Evolutionary conservation across 2,329 filamentous ascomycete genomes (phyloP), one percentile per base, ranked within the genome.

Genomic region (Alternaria viburni): DNA sequence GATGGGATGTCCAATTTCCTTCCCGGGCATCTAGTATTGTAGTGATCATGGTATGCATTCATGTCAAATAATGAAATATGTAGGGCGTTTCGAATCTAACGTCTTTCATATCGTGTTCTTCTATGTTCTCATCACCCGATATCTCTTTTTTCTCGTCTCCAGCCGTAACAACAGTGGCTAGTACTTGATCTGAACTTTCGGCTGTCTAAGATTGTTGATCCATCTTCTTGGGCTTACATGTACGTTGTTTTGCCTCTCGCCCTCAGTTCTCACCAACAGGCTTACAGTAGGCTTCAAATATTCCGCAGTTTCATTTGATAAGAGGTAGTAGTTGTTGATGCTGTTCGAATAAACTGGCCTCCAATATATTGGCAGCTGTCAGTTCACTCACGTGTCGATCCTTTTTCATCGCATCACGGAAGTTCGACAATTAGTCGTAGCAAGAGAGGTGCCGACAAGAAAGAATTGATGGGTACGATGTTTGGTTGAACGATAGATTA

Each of bases 91-190:
- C 7, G 32, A 4, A 4, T 41, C 15, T 5, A 5, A 4, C 9
- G 15, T 5, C 15, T 2, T 41, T 10, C 7, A n/a, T 41, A 4
- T 1, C 15, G 9, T 4, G 4, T n/a, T 9, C 2, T 1, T n/a
- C 15, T 41, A 41, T 1, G 2, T 41, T 41, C 15, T 41, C 32
- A 36, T 36, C 15, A n/a, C 32, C 0, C 2, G 1, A 1, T 41
- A 4, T 41, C 32, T 41, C 32, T n/a, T 41, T n/a, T 8, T n/a
- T 10, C 32, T n/a, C 8, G 32, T 41, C 8, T n/a, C 3, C 8
- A 41, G 15, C 8, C n/a, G 4, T 10, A 17, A 41, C 15, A 17
- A 17, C 1, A 41, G 36, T 17, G 9, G 5, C 36, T 11, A 41
- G n/a, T 41, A 9, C 36, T 41, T 6, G 32, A n/a, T 41, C 15